Evolutionary conservation across 805 yeast species (phyloP), one percentile per base, ranked within the genome.

Genomic region (Candida methanosorbosa): DNA sequence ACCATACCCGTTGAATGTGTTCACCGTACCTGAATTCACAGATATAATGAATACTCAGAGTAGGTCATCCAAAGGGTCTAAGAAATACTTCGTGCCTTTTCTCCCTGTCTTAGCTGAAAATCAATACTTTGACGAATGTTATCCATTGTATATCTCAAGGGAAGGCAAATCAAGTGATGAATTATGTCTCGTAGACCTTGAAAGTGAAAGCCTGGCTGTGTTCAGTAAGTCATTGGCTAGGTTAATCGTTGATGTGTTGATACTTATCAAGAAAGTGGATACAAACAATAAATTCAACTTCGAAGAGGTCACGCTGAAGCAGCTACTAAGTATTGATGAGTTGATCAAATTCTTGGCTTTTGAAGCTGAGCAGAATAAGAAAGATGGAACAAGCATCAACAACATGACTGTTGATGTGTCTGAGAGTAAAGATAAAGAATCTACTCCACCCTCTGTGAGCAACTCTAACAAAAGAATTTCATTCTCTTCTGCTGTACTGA

Each of bases 211-310:
- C 30, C 31, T 54, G 29, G 37, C 26, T 9, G 17, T 33, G 9
- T 37, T 51, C 13, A 32, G 49, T 27, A 28, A 32, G 7, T 47
- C 45, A 9, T 26, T 53, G 15, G 43, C 50, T 3, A 34, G 52
- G 28, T 26, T 52, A 21, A 25, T 49, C 3, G 22, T 49, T 9
- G 39, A 53, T 32, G 13, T 53, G 5, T 26, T 46, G 22, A 29
- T 21, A 3, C 12, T 54, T 9, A 12, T 44, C 3, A 18, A 32
- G 12, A 23, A 21, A 3, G 13, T 40, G 4, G 35, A 34, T 16
- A 27, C 30, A 4, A 31, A 35, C 13, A 18, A 16, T 3, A 13
- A 9, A 6, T n/a, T 34, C 3, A 24, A 32, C 4, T 11, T 28
- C 5, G 30, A 27, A 1, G 23, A 26, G 0, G 18, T 45, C 20